Percentiles rank a stretch among this genome's conserved stretches.
Evolutionary conservation across 768 basidiomycete species (phyloP).

Genomic region (Trametes cinnabarina): DNA sequence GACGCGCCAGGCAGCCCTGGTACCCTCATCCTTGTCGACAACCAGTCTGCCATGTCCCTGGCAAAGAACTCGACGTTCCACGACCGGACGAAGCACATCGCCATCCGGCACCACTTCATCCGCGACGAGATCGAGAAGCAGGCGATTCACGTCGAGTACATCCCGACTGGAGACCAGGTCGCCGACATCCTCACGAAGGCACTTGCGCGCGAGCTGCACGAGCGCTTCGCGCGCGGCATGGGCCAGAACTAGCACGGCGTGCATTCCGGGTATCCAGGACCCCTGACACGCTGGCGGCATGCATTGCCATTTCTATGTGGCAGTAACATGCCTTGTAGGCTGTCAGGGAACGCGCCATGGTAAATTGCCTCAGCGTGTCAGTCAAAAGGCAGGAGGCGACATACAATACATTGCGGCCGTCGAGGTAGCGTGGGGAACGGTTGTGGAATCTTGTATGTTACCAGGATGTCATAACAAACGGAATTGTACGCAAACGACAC

Average conservation of each 20-base stretch:
- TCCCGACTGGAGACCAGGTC: conserved; percentile 33
- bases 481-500: no score
- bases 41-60: conserved; percentile 9
- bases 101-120: conserved; percentile 35
- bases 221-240: background rate
- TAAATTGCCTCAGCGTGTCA: no score
- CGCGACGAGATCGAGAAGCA: conserved; percentile 28
- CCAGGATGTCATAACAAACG: no score
- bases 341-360: no score
- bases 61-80: conserved; percentile 6
- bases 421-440: no score
- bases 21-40: conserved; percentile 6
- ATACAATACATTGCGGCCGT: no score
- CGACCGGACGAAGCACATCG: conserved; percentile 30
- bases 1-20: background rate
- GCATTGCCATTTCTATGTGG: no score
- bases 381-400: no score
- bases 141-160: conserved; percentile 28
- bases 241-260: background rate
- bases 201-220: conserved; percentile 7
- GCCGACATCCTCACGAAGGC: conserved; percentile 44
- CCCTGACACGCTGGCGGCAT: no score
- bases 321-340: no score
- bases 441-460: no score
- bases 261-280: no score